Percentiles rank a stretch among this genome's conserved stretches.
Conservation (phyloP, 768 basidiomycete genomes). For the Lanmaoa pseudosensibilis region DNA sequence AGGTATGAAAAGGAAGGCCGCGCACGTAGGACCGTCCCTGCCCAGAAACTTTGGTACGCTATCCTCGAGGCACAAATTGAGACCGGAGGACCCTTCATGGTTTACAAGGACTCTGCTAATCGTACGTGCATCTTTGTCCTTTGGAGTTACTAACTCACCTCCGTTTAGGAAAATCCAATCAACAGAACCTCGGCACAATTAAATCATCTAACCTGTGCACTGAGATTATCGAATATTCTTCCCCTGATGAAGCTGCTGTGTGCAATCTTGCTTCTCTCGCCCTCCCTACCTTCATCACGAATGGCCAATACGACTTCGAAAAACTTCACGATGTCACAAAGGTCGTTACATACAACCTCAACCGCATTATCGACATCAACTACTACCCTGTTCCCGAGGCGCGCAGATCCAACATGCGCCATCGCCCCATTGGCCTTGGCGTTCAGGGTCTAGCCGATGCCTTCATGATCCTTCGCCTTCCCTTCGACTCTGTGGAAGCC, state of each 20-base stretch:
- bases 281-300: constrained; percentile 84
- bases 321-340: constrained; percentile 93
- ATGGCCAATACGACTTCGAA: constrained; percentile 88
- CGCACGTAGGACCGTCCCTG: constrained; percentile 78
- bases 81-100: constrained; percentile 98
- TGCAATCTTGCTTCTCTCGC: constrained; percentile 98
- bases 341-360: constrained; percentile 90
- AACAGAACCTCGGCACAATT: constrained; percentile 97
- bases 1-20: constrained; percentile 90
- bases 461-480: constrained; percentile 96
- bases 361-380: constrained; percentile 92
- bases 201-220: constrained; percentile 99
- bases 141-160: not conserved
- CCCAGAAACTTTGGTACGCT: constrained; percentile 98
- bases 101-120: constrained; percentile 97
- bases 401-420: constrained; percentile 90
- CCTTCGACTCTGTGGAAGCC: constrained; percentile 89
- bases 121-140: constrained; percentile 45
- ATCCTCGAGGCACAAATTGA: constrained; percentile 96
- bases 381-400: constrained; percentile 95
- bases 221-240: constrained; percentile 97
- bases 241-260: constrained; percentile 96
- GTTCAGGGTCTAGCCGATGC: constrained; percentile 97
- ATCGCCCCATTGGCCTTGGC: constrained; percentile 96
- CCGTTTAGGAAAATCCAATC: constrained; percentile 88